Base-by-base conservation (phyloP, 2,329 filamentous ascomycete genomes). In the Knufia petricola region DNA sequence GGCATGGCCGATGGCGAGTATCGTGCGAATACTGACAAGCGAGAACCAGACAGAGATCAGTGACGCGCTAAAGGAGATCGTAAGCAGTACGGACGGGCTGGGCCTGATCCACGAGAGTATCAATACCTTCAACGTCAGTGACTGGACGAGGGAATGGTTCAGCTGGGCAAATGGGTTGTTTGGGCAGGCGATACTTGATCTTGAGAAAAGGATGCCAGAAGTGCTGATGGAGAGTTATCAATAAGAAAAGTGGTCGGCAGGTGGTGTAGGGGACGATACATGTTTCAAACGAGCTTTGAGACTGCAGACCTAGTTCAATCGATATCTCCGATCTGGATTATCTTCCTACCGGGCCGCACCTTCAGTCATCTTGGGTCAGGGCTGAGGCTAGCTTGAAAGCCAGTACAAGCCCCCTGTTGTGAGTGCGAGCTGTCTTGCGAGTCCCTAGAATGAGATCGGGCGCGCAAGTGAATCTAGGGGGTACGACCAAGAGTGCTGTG, bases 21-120 rank as follows among this genome's bases (percentile, higher is more conserved):
- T 76, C 52, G 66, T 75, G 13, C 66, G 71, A 12, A 72, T 75
- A 19, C 52, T 75, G 49, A 76, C 73, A n/a, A 64, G 74, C 48
- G 70, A 72, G 19, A 52, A 30, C 24, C 49, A 51, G 46, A 61
- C 59, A 0, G 73, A 75, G 59, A 73, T 74, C 49, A 62, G 59
- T 4, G 62, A 60, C 12, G 64, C 71, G 55, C 51, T 76, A 51
- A 59, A 59, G 52, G 62, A 69, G 58, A 65, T 75, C 48, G 59
- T 76, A 21, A 66, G 65, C 49, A 71, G 64, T 37, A 75, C 72
- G 3, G 69, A 66, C 57, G 66, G 70, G 3, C 58, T 74, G 23
- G 73, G 73, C 0, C 54, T 75, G 58, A 69, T 75, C 17, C 73
- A 76, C 52, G 72, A 75, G 61, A 74, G 70, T 49, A 66, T 75